A percentile compares a stretch with the other conserved stretches of the same genome.
phyloP scores from a whole-genome alignment of 108 stramenopile genomes.

The Conticribra weissflogii region DNA sequence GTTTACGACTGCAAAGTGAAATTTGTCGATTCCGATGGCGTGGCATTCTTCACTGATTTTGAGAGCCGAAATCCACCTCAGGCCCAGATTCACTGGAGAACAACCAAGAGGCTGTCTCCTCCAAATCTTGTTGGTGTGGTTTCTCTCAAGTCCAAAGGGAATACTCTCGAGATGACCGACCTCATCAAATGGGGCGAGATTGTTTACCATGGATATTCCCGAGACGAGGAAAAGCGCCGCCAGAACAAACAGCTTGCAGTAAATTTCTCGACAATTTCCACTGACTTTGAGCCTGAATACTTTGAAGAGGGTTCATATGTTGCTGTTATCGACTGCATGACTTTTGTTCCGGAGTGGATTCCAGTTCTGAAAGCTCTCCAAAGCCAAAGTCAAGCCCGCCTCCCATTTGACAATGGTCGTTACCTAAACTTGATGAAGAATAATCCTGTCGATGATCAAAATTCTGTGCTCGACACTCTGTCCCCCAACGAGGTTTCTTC shows the following conservation, averaged over 20 bases:
- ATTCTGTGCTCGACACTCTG: slow-evolving; percentile 32
- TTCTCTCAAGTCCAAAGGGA: slow-evolving; percentile 2
- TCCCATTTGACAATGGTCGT: slow-evolving; percentile 43
- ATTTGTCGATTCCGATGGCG: slow-evolving; percentile 26
- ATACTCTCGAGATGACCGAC: slow-evolving; percentile 18
- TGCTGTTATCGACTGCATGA: slow-evolving; percentile 43
- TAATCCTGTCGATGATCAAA: slow-evolving; percentile 29
- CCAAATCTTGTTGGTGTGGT: slow-evolving; percentile 50
- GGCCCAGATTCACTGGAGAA: slow-evolving; percentile 49
- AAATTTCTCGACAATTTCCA: slow-evolving; percentile 20
- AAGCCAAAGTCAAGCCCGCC: slow-evolving; percentile 18
- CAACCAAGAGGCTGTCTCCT: slow-evolving; percentile 39
- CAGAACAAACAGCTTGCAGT: slow-evolving; percentile 33
- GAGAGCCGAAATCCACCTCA: slow-evolving; percentile 41
- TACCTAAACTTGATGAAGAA: slow-evolving; percentile 33
- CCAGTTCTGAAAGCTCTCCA: slow-evolving; percentile 44
- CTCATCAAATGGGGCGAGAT: slow-evolving; percentile 42
- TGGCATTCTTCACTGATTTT: slow-evolving; percentile 29
- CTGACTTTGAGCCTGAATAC: slow-evolving; percentile 26
- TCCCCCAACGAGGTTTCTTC: slow-evolving; percentile 23
- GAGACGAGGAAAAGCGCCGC: slow-evolving; percentile 22
- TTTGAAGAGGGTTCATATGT: slow-evolving; percentile 31
- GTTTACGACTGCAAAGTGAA: slow-evolving; percentile 39
- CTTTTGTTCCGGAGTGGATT: slow-evolving; percentile 51
- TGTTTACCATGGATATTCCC: slow-evolving; percentile 31